phyloP scores from a whole-genome alignment of 305 asterid genomes.

The Fraxinus ornus region DNA sequence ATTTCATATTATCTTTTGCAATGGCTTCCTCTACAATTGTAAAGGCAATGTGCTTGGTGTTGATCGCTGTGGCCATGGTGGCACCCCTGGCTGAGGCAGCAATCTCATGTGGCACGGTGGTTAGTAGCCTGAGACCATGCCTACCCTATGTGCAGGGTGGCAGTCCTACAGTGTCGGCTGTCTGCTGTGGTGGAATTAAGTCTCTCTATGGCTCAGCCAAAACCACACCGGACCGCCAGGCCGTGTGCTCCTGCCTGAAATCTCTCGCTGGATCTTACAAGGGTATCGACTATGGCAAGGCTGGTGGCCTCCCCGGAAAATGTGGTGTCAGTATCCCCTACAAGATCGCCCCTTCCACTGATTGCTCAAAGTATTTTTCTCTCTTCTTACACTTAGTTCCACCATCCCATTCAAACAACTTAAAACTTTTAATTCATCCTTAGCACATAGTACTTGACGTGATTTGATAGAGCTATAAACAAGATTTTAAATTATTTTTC shows the following conservation, averaged over 20 bases:
- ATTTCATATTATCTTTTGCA: neutral
- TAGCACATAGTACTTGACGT: neutral
- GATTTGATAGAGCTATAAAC: too few species aligned
- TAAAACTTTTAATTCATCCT: too few species aligned
- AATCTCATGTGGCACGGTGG: constrained; percentile 17
- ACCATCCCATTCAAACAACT: neutral
- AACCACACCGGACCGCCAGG: constrained; percentile 19
- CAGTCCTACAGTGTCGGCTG: neutral
- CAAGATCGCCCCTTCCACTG: constrained; percentile 41
- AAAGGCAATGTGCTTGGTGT: constrained; percentile 25
- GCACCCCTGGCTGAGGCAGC: constrained; percentile 14
- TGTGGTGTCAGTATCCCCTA: constrained; percentile 46
- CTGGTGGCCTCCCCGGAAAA: constrained; percentile 28
- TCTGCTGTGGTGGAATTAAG: constrained; percentile 29
- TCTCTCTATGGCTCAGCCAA: constrained; percentile 9
- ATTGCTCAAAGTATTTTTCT: constrained; percentile 46
- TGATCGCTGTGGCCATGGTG: neutral
- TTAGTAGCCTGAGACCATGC: constrained; percentile 19
- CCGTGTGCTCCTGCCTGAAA: constrained; percentile 42
- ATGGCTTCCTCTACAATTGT: neutral
- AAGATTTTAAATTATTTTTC: too few species aligned
- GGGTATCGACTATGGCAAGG: constrained; percentile 11
- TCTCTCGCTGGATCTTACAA: neutral
- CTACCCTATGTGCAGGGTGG: constrained; percentile 1
- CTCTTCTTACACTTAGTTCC: neutral